These are phyloP conservation scores for Nicotiana paniculata DNA, from an alignment of 257 asterid species.

Conservation along the genomic window DNA sequence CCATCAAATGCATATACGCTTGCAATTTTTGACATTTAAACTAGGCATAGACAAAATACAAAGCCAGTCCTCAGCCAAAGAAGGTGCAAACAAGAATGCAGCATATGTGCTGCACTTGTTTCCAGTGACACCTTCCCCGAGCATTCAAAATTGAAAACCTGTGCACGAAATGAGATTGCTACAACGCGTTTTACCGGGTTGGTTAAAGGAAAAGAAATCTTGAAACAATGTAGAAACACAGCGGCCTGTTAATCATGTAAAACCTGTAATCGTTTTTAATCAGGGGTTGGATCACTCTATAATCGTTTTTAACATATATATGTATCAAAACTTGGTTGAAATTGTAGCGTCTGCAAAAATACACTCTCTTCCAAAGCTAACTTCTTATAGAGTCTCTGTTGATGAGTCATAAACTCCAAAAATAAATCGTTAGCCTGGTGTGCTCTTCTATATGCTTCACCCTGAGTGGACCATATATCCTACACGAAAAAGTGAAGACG, in stretches of 20 bases:
- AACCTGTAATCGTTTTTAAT: background rate
- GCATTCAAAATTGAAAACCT: background rate
- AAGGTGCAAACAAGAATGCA: background rate
- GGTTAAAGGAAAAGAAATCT: background rate
- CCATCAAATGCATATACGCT: too few species aligned
- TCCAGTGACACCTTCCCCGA: background rate
- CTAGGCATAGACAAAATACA: background rate
- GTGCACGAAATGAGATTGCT: background rate
- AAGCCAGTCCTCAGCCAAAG: background rate
- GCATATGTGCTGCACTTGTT: background rate
- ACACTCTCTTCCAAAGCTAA: background rate
- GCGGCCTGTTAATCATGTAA: background rate
- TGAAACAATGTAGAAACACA: background rate
- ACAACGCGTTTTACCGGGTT: background rate
- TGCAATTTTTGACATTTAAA: background rate
- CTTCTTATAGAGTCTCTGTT: background rate
- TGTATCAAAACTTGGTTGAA: background rate
- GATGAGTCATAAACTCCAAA: background rate
- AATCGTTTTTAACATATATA: background rate
- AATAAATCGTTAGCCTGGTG: background rate
- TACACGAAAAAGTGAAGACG: background rate
- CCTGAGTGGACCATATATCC: constrained; percentile 19
- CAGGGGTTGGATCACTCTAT: background rate
- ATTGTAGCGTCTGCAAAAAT: background rate
- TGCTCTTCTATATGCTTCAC: constrained; percentile 25